These are phyloP conservation scores for Mortierella sp. DNA, from an alignment of 371 early-diverging fungal genomes.

Conservation along the genomic window DNA sequence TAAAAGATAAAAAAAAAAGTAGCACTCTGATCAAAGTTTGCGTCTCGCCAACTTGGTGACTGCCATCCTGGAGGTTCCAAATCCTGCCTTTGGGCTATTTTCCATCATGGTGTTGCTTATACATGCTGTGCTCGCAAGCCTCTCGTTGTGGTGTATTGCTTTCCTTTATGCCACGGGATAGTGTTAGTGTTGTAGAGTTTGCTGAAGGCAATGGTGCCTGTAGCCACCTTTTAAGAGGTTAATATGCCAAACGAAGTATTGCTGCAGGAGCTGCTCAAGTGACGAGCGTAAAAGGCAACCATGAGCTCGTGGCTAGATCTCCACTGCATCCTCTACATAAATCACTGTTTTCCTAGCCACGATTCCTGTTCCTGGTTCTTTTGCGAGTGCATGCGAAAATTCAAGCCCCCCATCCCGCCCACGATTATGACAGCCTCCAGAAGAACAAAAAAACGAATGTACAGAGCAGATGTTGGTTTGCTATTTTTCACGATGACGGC, in stretches of 20 bases:
- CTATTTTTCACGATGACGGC: conserved; percentile 97
- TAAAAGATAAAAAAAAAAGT: background rate
- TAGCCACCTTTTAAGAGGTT: too few species aligned
- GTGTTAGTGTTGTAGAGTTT: too few species aligned
- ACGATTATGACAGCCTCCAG: background rate
- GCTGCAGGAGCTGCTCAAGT: too few species aligned
- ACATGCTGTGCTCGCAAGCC: too few species aligned
- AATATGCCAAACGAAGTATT: too few species aligned
- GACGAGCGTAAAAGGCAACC: too few species aligned
- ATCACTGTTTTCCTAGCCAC: background rate
- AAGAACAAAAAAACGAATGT: conserved; percentile 6
- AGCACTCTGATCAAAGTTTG: background rate
- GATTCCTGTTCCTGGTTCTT: conserved; percentile 2
- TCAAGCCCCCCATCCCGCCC: background rate
- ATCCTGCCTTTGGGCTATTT: background rate
- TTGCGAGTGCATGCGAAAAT: background rate
- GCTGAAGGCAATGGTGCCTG: too few species aligned
- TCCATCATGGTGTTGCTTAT: too few species aligned
- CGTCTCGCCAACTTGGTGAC: background rate
- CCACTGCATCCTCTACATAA: background rate
- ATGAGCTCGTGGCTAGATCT: background rate
- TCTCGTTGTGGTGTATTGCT: too few species aligned
- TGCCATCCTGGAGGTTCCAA: background rate
- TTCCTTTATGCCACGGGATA: too few species aligned
- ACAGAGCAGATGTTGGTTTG: conserved; percentile 50